Base-by-base conservation (phyloP, 805 yeast species). In the Yarrowia sp. region DNA sequence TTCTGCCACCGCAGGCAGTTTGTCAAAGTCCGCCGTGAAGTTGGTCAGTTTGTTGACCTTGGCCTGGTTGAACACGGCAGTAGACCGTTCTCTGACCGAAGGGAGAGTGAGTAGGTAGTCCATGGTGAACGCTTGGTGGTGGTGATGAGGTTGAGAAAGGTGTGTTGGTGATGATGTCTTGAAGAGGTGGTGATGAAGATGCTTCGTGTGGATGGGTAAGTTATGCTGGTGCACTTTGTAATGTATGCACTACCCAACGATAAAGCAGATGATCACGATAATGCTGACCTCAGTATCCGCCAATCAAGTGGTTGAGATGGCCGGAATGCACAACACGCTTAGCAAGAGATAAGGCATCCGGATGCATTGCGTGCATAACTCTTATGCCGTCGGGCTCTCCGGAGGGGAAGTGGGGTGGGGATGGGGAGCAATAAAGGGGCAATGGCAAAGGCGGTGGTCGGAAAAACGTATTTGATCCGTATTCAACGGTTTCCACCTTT, bases 81-180 rank as follows among this genome's bases (percentile, higher is more conserved):
- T 71, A 8, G 86, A 80, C 22, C 86, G 82, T 68, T 82, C 87
- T 71, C 90, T 80, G 2, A 87, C 89, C 0, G 89, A 84, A 38
- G 78, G 77, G 56, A 87, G 84, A n/a, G 86, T 79, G 35, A 82
- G 78, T 8, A 86, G 75, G 68, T 84, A 83, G 40, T 72, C 67
- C 16, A 70, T 70, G 16, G 26, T 36, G 58, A 26, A 26, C 7
- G 40, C 3, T 9, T 40, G 43, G 16, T n/a, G 56, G 15, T 11
- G 38, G 26, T 8, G 26, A 26, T 50, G 63, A 16, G 46, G 9
- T 40, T 32, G 64, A 38, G 12, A 12, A 12, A 8, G 40, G 55
- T 12, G 22, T 48, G 5, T 9, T 10, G 50, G 35, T 38, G 12
- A 38, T 38, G 40, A 26, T 8, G 38, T 36, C 10, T 10, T 1